A percentile compares a stretch with the other conserved stretches of the same genome.
Conservation (phyloP, 2,329 filamentous ascomycete genomes). For the Aspergillus flavus region DNA sequence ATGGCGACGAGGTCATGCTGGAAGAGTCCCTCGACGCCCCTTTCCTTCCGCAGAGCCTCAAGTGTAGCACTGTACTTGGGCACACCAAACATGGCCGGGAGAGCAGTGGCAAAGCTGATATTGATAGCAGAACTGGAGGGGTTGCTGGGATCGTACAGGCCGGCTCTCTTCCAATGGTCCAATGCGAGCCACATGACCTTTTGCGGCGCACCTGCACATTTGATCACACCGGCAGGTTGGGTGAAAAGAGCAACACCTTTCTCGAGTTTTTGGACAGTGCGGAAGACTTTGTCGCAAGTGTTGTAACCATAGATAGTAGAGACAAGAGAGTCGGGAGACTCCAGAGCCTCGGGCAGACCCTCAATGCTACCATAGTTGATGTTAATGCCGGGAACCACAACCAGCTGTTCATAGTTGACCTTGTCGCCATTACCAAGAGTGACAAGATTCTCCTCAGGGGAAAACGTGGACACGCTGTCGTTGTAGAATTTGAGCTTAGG, state of each 20-base stretch:
- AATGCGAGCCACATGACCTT: constrained; percentile 66
- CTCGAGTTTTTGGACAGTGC: constrained; percentile 50
- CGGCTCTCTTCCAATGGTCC: constrained; percentile 59
- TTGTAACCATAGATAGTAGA: constrained; percentile 63
- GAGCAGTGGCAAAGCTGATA: constrained; percentile 59
- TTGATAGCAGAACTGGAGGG: constrained; percentile 49
- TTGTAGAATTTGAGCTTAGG: constrained; percentile 65
- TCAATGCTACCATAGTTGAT: constrained; percentile 56
- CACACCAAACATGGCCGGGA: constrained; percentile 62
- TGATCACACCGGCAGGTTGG: constrained; percentile 60
- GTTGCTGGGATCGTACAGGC: constrained; percentile 51
- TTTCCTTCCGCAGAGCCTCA: constrained; percentile 56
- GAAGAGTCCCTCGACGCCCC: constrained; percentile 61
- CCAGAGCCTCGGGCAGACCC: constrained; percentile 60
- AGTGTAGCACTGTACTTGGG: constrained; percentile 61
- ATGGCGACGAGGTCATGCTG: constrained; percentile 59
- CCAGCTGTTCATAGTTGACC: constrained; percentile 64
- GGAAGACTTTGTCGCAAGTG: constrained; percentile 57
- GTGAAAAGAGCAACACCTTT: constrained; percentile 62
- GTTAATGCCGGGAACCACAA: constrained; percentile 62
- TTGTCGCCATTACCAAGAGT: constrained; percentile 59
- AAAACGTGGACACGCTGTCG: constrained; percentile 52
- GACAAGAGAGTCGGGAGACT: constrained; percentile 51
- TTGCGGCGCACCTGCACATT: constrained; percentile 64
- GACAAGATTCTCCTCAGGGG: constrained; percentile 60